Base-by-base conservation (phyloP, 768 basidiomycete genomes). In the Termitomyces sp. region DNA sequence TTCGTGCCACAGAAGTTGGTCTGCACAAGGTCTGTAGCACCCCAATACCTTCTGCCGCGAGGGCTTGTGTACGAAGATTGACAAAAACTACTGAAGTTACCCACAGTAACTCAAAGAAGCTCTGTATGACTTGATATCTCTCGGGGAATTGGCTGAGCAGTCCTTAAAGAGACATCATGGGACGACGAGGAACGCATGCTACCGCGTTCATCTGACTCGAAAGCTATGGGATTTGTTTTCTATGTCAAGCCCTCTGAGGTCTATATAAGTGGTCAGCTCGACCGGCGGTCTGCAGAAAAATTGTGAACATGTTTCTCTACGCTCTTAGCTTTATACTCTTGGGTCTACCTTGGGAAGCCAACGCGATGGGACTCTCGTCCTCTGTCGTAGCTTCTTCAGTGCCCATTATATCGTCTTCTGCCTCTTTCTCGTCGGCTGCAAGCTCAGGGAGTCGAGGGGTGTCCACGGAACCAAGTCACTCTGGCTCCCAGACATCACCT, bases 161-260 rank as follows among this genome's bases (percentile, higher is more conserved):
- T 26, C 24, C 57, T 61, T 43, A 36, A 26, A 51, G 46, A 53
- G 32, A 35, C 7, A 59, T 62, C 61, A 62, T 62, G 61, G 52
- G 61, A 62, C 26, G 42, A 22, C 6, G 54, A 56, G 24, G 49
- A 7, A 13, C 61, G 55, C 61, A 59, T 62, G 61, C 51, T 59
- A 50, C 52, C 20, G 26, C 32, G 46, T 36, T 38, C 61, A 47
- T 56, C 58, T 53, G 54, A 56, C 58, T 30, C 20, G 24, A n/a
- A 32, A 10, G 30, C 14, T 52, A 18, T 47, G 26, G n/a, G 46
- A 58, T 28, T 48, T 38, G 33, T 40, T 33, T 55, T 53, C 54
- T 26, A 38, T 56, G 58, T 47, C 52, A 57, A 57, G 61, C 6
- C 22, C n/a, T 24, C 30, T 50, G 22, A n/a, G 6, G 22, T 20